Evolutionary conservation across 129 eudicot genomes (phyloP).

Genomic region (Cynara cardunculus): DNA sequence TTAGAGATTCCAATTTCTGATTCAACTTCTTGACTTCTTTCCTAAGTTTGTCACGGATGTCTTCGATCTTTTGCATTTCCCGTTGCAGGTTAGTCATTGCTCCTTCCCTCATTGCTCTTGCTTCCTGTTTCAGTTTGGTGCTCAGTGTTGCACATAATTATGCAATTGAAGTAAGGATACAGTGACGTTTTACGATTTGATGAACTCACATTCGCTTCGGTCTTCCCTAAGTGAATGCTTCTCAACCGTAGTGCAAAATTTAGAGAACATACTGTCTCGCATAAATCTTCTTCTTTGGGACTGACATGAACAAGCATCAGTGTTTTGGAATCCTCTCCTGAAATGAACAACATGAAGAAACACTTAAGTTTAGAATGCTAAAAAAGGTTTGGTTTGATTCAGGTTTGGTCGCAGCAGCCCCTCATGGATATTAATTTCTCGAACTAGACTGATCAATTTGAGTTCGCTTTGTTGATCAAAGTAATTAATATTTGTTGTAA

Average conservation of each 20-base stretch:
- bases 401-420: no score
- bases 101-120: constrained; percentile 18
- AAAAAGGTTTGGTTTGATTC: background rate
- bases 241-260: constrained; percentile 48
- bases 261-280: constrained; percentile 62
- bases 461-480: no score
- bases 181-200: background rate
- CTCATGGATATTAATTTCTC: no score
- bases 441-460: no score
- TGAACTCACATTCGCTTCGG: constrained; percentile 35
- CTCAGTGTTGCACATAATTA: background rate
- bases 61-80: constrained; percentile 33
- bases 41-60: constrained; percentile 23
- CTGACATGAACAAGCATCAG: constrained; percentile 73
- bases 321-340: constrained; percentile 74
- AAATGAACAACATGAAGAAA: constrained; percentile 9
- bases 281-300: constrained; percentile 65
- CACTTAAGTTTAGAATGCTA: background rate
- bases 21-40: constrained; percentile 30
- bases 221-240: constrained; percentile 40
- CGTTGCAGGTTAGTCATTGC: constrained; percentile 33
- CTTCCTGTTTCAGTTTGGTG: constrained; percentile 23
- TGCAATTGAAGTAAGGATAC: background rate
- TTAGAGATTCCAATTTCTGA: constrained; percentile 30
- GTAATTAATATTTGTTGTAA: no score